phyloP scores from a whole-genome alignment of 176 grass and related monocot species.

The Pontederia paniculata region DNA sequence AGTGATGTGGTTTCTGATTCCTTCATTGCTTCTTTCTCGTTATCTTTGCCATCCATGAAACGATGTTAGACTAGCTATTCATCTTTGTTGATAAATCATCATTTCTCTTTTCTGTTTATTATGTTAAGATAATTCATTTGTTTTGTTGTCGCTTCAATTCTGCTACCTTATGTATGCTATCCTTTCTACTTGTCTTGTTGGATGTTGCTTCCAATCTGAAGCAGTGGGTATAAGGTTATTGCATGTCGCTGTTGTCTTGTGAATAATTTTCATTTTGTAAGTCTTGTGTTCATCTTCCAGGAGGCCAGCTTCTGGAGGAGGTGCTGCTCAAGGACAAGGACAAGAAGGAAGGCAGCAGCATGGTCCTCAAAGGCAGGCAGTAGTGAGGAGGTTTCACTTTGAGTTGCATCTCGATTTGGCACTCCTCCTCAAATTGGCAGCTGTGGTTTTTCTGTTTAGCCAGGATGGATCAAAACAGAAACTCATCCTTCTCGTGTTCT shows the following conservation, averaged over 20 bases:
- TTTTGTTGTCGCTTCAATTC: no score
- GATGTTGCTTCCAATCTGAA: neutral
- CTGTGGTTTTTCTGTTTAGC: conserved; percentile 74
- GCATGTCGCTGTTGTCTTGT: no score
- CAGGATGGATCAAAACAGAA: conserved; percentile 90
- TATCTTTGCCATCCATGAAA: no score
- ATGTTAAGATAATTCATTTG: no score
- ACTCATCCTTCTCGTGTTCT: conserved; percentile 74
- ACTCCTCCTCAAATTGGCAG: conserved; percentile 85
- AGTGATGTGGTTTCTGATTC: no score
- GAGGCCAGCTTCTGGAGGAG: conserved; percentile 38
- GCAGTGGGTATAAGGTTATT: no score
- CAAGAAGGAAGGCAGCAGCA: conserved; percentile 52
- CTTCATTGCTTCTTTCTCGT: no score
- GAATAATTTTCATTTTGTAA: neutral
- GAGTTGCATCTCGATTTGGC: conserved; percentile 80
- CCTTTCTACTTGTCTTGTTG: neutral
- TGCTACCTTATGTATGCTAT: no score
- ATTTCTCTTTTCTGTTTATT: no score
- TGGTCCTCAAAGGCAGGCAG: conserved; percentile 63
- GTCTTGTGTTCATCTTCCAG: conserved; percentile 23
- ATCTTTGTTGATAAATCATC: no score
- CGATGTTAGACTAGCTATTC: no score
- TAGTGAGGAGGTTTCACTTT: conserved; percentile 86
- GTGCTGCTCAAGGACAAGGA: conserved; percentile 42